phyloP scores from a whole-genome alignment of 129 eudicot genomes.

The Helianthus tuberosus region DNA sequence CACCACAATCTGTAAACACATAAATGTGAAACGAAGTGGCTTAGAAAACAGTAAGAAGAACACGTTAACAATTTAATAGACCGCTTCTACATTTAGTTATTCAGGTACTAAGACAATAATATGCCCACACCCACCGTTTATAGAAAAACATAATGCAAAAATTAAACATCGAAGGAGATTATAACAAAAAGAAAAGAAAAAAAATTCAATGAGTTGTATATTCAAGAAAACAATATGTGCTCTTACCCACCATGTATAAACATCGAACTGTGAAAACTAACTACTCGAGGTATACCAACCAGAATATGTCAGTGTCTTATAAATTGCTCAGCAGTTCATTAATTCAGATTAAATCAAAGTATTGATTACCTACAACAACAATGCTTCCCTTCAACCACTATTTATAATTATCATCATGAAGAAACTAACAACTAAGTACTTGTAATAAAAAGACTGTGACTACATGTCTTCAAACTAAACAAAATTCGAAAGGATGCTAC shows the following conservation, averaged over 20 bases:
- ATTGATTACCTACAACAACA: slow-evolving; percentile 21
- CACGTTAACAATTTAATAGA: not conserved
- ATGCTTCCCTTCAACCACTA: slow-evolving; percentile 8
- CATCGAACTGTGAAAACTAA: slow-evolving; percentile 15
- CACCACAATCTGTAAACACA: slow-evolving; percentile 16
- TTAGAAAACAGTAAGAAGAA: slow-evolving; percentile 9
- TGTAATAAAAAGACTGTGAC: not conserved
- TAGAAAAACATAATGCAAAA: slow-evolving; percentile 1
- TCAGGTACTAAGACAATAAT: slow-evolving; percentile 13
- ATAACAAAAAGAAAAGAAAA: not conserved
- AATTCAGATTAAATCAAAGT: slow-evolving; percentile 11
- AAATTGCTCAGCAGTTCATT: not conserved
- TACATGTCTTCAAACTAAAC: not conserved
- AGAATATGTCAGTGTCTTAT: slow-evolving; percentile 4
- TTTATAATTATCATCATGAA: slow-evolving; percentile 18
- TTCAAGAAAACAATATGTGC: slow-evolving; percentile 3
- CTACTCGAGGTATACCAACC: slow-evolving; percentile 16
- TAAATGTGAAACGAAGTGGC: not conserved
- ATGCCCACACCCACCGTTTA: slow-evolving; percentile 19
- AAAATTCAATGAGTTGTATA: not conserved
- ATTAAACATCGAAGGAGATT: not conserved
- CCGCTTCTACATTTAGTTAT: slow-evolving; percentile 4
- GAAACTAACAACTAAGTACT: slow-evolving; percentile 26
- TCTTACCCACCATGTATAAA: slow-evolving; percentile 29
- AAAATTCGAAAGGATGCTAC: not conserved